Evolutionary conservation across 2,329 filamentous ascomycete genomes (phyloP).

Genomic region (Trichophyton simii): DNA sequence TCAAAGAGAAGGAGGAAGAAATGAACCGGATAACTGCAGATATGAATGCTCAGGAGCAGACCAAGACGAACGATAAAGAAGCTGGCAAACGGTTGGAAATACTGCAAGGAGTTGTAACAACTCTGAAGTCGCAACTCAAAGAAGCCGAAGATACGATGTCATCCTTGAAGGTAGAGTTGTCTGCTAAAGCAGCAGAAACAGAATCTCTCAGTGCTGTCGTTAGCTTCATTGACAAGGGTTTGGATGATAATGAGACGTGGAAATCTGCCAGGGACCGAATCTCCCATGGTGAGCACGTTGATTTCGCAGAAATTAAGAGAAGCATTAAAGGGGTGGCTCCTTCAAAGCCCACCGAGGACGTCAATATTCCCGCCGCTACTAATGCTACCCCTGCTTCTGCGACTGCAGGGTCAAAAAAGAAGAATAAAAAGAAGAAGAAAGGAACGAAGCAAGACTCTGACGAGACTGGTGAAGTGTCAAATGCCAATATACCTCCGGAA

Average conservation of each 20-base stretch:
- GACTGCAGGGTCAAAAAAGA: constrained; percentile 50
- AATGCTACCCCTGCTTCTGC: constrained; percentile 9
- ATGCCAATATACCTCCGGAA: constrained; percentile 17
- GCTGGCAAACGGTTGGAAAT: constrained; percentile 43
- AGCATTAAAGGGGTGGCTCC: neutral
- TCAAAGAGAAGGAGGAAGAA: constrained; percentile 31
- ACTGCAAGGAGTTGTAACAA: constrained; percentile 44
- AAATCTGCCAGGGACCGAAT: constrained; percentile 23
- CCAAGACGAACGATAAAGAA: constrained; percentile 24
- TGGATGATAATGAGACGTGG: constrained; percentile 27
- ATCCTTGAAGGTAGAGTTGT: constrained; percentile 32
- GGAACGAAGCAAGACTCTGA: constrained; percentile 42
- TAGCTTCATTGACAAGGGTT: constrained; percentile 29
- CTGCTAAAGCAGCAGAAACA: constrained; percentile 26
- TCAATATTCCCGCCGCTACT: constrained; percentile 9
- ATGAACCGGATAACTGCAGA: constrained; percentile 23
- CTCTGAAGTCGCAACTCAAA: constrained; percentile 41
- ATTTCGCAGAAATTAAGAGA: constrained; percentile 16
- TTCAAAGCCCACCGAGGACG: neutral
- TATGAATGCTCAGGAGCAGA: constrained; percentile 11
- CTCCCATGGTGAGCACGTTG: constrained; percentile 21
- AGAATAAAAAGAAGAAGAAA: constrained; percentile 85
- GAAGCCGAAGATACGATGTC: constrained; percentile 40
- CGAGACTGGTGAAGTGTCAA: constrained; percentile 18
- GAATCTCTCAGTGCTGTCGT: constrained; percentile 25